These are phyloP conservation scores for Suillus subalutaceus DNA, from an alignment of 768 basidiomycete species.

Conservation along the genomic window DNA sequence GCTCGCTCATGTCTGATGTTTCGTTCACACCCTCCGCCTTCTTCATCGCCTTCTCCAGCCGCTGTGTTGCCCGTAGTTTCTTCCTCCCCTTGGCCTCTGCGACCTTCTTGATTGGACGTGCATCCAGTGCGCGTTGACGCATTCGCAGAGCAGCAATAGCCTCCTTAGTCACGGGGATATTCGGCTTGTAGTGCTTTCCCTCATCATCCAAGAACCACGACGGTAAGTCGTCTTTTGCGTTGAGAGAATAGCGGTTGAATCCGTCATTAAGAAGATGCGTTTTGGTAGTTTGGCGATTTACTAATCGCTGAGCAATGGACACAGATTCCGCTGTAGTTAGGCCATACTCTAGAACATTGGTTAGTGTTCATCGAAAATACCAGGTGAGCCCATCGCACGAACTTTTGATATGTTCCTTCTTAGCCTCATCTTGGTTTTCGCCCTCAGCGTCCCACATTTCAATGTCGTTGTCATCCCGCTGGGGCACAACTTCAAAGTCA, in stretches of 20 bases:
- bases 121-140: slow-evolving; percentile 91
- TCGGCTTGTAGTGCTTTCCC: slow-evolving; percentile 87
- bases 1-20: slow-evolving; percentile 89
- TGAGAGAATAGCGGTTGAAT: slow-evolving; percentile 91
- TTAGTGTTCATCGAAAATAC: slow-evolving; percentile 10
- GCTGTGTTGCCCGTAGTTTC: slow-evolving; percentile 84
- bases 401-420: slow-evolving; percentile 72
- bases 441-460: slow-evolving; percentile 83
- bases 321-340: slow-evolving; percentile 88
- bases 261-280: slow-evolving; percentile 92
- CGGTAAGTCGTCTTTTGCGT: slow-evolving; percentile 90
- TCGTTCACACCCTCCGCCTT: slow-evolving; percentile 94
- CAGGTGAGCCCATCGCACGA: slow-evolving; percentile 25
- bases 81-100: slow-evolving; percentile 98
- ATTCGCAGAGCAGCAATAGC: slow-evolving; percentile 84
- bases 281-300: slow-evolving; percentile 88
- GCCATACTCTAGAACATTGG: slow-evolving; percentile 61
- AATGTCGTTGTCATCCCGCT: slow-evolving; percentile 53
- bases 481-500: slow-evolving; percentile 79
- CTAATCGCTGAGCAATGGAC: slow-evolving; percentile 86
- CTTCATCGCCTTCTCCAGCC: slow-evolving; percentile 90
- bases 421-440: slow-evolving; percentile 72
- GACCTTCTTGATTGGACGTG: slow-evolving; percentile 97
- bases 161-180: slow-evolving; percentile 97
- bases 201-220: slow-evolving; percentile 99